Base-by-base conservation (phyloP, 306 rosid species). In the Vicia villosa region DNA sequence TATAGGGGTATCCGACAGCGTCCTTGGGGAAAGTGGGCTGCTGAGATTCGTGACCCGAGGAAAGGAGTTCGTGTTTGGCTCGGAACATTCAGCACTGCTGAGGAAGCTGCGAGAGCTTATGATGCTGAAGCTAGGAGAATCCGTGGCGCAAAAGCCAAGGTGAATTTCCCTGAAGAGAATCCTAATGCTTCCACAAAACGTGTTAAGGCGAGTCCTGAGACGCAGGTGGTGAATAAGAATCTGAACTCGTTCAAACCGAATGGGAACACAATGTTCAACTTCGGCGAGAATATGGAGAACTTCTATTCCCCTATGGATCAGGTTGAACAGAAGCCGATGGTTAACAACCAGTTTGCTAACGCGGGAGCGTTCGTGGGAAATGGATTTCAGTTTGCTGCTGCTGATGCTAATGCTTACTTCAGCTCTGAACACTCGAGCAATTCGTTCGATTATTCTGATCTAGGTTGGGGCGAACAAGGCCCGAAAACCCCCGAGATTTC, bases 11-110 rank as follows among this genome's bases (percentile, higher is more conserved):
- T 94, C 76, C 90, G 98, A 13, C 98, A 94, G 74, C 97, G 98
- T 26, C 97, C 98, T 28, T 94, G 98, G 98, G 98, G 98, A 13
- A 94, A 94, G 78, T 94, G 99, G 99, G 99, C 99, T 16, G 99
- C 99, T 19, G 99, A 94, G 85, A 94, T 90, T 68, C 88, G 99
- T 0, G 99, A 94, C 74, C 99, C 99, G 5, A 84, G 91, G 80
- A 94, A 94, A 83, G 99, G 99, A 17, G 96, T 91, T 32, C 92
- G 99, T 19, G 99, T 94, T 14, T 94, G 99, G 99, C 97, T 94
- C 4, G 99, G 99, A 75, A 94, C 98, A 17, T 94, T 88, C 91
- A 90, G 82, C 76, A 94, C 98, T 55, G 98, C 98, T 17, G 98
- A 94, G 75, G 97, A 94, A 82, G 99, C 99, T 59, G 99, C 99